Evolutionary conservation across 176 grass and related monocot genomes (phyloP), one percentile per base, ranked within the genome.

Genomic region (Eremochloa ophiuroides): DNA sequence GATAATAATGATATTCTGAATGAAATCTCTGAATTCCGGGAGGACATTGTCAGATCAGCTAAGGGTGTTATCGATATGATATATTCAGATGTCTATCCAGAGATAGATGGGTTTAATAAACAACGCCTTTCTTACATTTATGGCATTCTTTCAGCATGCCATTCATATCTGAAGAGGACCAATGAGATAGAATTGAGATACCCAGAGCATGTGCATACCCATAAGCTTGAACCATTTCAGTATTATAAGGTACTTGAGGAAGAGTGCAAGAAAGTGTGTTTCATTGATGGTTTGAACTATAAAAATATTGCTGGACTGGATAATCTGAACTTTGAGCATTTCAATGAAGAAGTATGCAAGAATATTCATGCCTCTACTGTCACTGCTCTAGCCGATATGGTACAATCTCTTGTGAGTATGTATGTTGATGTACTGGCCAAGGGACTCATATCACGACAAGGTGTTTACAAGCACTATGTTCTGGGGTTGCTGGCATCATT

Each of bases 271-370:
- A 92, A 91, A 85, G 78, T 92, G n/a, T 89, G 67, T 63, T 98
- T 91, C 75, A 89, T 98, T 78, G 82, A 91, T 72, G 72, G 82
- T 72, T 83, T 98, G 69, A 85, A 95, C 87, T 98, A 89, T 69
- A 98, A 98, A 93, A 95, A 95, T 84, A 86, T 98, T 84, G 95
- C 86, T 74, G 80, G 79, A 58, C 59, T 95, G 76, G 90, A 91
- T 93, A 87, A 98, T 91, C 82, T 98, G 81, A 94, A 95, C 74
- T 98, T 98, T 86, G 95, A 98, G 44, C 81, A 89, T 86, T 93
- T 98, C 65, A 95, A 98, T 81, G 88, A 98, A 85, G 92, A 98
- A 85, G 88, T 98, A 66, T 98, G 95, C 85, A 91, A 91, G 65
- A 93, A 98, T 86, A 85, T 95, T 34, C 35, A 86, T 87, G 79